A percentile compares a stretch with the other conserved stretches of the same genome.
Conservation (phyloP, 129 eudicot genomes). For the Flaveria linearis region DNA sequence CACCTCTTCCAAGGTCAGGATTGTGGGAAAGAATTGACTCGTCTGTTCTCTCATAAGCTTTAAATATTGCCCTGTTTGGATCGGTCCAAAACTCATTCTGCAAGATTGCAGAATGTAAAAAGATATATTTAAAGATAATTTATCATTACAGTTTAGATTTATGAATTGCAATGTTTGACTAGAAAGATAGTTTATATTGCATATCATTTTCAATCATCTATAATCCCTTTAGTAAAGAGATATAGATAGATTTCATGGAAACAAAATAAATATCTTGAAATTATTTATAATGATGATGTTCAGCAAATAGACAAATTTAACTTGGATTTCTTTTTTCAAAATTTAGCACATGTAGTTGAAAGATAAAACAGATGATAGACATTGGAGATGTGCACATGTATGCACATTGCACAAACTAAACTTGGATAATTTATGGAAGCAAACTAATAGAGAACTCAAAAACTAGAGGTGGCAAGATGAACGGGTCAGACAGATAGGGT, state of each 20-base stretch:
- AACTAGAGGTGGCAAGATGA: not conserved
- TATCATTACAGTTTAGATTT: not conserved
- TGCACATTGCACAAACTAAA: not conserved
- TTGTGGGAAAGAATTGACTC: conserved; percentile 67
- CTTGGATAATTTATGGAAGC: not conserved
- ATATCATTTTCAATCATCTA: not conserved
- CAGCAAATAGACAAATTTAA: not conserved
- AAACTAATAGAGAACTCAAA: not conserved
- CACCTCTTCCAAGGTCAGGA: conserved; percentile 82
- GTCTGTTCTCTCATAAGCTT: conserved; percentile 83
- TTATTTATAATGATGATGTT: not conserved
- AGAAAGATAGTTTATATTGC: not conserved
- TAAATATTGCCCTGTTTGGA: conserved; percentile 57
- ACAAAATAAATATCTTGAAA: not conserved
- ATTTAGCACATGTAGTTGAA: not conserved
- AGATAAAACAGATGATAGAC: not conserved
- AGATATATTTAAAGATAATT: not conserved
- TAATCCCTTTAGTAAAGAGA: not conserved
- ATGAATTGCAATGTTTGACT: not conserved
- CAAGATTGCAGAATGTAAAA: not conserved
- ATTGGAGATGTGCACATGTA: not conserved
- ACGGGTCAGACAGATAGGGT: not conserved
- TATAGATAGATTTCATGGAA: not conserved
- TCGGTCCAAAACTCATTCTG: conserved; percentile 82
- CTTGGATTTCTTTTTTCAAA: not conserved